Base-by-base conservation (phyloP, 73 alveolate genomes). In the Paramecium pentaurelia region DNA sequence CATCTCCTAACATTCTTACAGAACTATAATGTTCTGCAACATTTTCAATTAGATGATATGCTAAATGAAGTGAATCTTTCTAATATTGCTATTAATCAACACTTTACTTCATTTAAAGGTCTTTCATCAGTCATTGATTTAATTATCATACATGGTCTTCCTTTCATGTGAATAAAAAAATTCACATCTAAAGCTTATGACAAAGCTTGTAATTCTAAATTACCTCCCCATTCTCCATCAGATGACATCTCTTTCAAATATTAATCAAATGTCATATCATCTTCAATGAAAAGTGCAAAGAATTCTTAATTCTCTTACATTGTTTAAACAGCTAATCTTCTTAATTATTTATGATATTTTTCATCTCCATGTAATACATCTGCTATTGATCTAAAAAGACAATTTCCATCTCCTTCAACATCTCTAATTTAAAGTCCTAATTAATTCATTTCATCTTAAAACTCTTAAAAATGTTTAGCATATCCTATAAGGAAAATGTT, bases 141-240 rank as follows among this genome's bases (percentile, higher is more conserved):
- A 2, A 89, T 89, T 10, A 71, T 83, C 88, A 89, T 28, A 7
- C 37, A 25, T 1, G 94, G 94, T 45, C 88, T 89, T 12, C 94
- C 94, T 71, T 89, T 89, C 88, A 89, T 64, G 28, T 89, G 94
- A 27, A 89, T 89, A 54, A 89, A 71, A 51, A 89, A 89, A 89
- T 89, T 89, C 22, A 71, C 68, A 5, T 83, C 94, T 28, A 89
- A 47, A 16, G 90, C 75, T 47, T 58, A 99, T 59, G 98, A 92
- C 51, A 98, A 84, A 0, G 99, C 99, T 84, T 97, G 95, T 12
- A 98, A 87, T 93, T 98, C 99, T 7, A 98, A 94, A 90, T 98
- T 99, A 86, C 98, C 99, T n/a, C 99, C 99, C 99, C 99, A 98
- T 20, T 95, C 99, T 1, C 99, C 99, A 89, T 93, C 96, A 75